Base-by-base conservation (phyloP, 1,284 basidiomycete genomes). In the Cystobasidium slooffiae region DNA sequence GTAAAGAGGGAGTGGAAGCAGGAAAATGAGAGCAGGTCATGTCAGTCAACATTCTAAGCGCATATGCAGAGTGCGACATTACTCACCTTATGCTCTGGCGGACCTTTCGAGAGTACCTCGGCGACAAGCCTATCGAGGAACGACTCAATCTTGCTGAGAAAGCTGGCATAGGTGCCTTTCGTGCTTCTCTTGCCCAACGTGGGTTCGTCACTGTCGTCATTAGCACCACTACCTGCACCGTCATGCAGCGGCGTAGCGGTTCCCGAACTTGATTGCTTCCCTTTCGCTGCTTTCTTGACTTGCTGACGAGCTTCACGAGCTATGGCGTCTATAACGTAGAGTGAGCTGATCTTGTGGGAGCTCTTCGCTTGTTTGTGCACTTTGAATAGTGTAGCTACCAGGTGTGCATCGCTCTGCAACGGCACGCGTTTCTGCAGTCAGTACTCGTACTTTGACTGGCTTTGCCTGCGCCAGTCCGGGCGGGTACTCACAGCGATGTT, bases 241-340 rank as follows among this genome's bases (percentile, higher is more conserved):
- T 41, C 75, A 76, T 61, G 78, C 61, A 6, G 68, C 58, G 65
- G 69, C 10, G 70, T 70, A 5, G 18, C 46, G 0, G 74, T 43
- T 3, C 43, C 63, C 0, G 69, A 51, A 12, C 12, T 56, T 14
- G 52, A 41, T 18, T 63, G 41, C 24, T 72, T 72, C 53, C 66
- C 76, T 51, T 77, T 85, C 67, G 88, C 86, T 20, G 64, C 64
- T 81, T 92, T 93, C 80, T 85, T 88, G 53, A 85, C 88, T 68
- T 88, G 86, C 76, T 85, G 85, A 76, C 88, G 86, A n/a, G 92
- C 92, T 18, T 90, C 92, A 72, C 94, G 88, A 56, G 91, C 88
- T 75, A 97, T 86, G 18, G 93, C 91, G 83, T 97, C 94, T 81
- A 97, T 92, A 55, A 90, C 88, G 83, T 97, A 97, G 72, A 97